Evolutionary conservation across 768 basidiomycete genomes (phyloP).

Genomic region (Phlebiopsis gigantea): DNA sequence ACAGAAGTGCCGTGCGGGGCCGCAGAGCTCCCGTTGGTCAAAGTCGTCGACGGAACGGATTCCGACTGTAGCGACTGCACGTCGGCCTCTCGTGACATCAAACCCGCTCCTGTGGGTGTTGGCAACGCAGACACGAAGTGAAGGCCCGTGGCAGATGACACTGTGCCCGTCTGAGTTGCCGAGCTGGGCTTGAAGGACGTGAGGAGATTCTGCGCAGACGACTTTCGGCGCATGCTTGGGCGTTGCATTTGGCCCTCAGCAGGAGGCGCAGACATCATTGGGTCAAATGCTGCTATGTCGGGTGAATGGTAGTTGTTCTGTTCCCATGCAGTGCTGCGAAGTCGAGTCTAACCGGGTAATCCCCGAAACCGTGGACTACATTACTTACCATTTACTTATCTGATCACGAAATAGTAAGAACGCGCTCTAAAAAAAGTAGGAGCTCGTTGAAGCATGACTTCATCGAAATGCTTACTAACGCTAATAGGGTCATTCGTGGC

Average conservation of each 20-base stretch:
- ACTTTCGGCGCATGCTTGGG: constrained; percentile 76
- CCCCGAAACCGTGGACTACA: no score
- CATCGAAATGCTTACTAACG: not conserved
- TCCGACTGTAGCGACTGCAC: constrained; percentile 60
- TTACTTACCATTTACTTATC: no score
- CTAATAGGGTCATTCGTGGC: constrained; percentile 1
- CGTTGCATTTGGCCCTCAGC: constrained; percentile 15
- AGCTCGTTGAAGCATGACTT: no score
- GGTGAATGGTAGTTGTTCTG: not conserved
- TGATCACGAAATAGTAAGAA: no score
- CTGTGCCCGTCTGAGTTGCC: constrained; percentile 16
- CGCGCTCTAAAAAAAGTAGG: no score
- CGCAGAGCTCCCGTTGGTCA: constrained; percentile 14
- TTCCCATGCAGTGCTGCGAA: constrained; percentile 3
- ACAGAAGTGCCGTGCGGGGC: constrained; percentile 58
- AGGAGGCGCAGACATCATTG: not conserved
- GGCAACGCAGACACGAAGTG: constrained; percentile 26
- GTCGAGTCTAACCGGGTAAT: no score
- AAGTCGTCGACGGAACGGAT: constrained; percentile 19
- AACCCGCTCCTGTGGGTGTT: constrained; percentile 22
- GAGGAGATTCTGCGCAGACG: constrained; percentile 79
- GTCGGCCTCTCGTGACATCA: constrained; percentile 60
- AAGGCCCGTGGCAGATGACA: constrained; percentile 20
- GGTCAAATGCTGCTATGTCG: constrained; percentile 5
- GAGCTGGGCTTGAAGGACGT: constrained; percentile 59